phyloP scores from a whole-genome alignment of 805 yeast species.

The Starmerella sp. region DNA sequence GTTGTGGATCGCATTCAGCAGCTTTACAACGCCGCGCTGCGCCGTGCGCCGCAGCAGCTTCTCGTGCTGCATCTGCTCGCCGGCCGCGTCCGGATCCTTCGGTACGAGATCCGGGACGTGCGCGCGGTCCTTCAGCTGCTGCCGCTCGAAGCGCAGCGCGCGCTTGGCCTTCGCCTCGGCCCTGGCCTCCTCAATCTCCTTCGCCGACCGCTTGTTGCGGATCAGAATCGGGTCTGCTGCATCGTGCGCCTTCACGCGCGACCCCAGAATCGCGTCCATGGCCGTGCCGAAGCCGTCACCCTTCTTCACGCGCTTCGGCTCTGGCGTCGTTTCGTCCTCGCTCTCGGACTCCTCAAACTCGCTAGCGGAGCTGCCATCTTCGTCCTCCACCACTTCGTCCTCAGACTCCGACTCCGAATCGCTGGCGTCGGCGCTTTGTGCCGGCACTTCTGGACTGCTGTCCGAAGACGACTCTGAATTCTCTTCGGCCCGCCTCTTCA shows the following conservation, averaged over 20 bases:
- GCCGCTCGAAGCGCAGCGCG: conserved; percentile 59
- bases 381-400: neutral
- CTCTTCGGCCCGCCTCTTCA: neutral
- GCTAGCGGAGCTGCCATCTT: neutral
- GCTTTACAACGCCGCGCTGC: conserved; percentile 74
- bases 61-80: conserved; percentile 53
- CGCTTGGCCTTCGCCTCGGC: conserved; percentile 75
- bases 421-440: neutral
- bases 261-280: conserved; percentile 68
- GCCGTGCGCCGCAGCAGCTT: conserved; percentile 65
- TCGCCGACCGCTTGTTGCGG: conserved; percentile 59
- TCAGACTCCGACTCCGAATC: neutral
- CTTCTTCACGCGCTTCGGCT: conserved; percentile 12
- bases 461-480: neutral
- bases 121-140: conserved; percentile 50
- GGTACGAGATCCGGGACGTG: conserved; percentile 63
- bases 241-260: conserved; percentile 79
- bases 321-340: neutral
- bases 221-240: conserved; percentile 85
- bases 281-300: conserved; percentile 56
- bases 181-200: conserved; percentile 67
- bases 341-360: conserved; percentile 2
- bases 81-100: conserved; percentile 40
- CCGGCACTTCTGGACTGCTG: neutral
- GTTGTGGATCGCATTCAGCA: conserved; percentile 71